Percentiles rank a stretch among this genome's conserved stretches.
Evolutionary conservation across 1,284 basidiomycete genomes (phyloP).

Genomic region (Kalmanozyma brasiliensis): DNA sequence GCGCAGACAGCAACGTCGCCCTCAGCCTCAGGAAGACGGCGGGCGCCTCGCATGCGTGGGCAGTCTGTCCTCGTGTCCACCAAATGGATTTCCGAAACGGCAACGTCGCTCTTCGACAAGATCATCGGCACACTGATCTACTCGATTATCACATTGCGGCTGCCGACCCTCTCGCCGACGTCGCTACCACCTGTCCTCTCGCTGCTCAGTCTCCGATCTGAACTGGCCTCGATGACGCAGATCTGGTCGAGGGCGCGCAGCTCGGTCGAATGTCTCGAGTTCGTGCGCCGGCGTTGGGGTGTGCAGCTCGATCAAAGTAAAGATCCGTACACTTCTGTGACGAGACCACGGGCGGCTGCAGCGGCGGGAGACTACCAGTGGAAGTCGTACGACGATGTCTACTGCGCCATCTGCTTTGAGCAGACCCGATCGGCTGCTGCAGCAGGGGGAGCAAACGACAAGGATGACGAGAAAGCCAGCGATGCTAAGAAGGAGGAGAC

Average conservation of each 20-base stretch:
- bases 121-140: slow-evolving; percentile 46
- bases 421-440: slow-evolving; percentile 15
- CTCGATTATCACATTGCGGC: slow-evolving; percentile 40
- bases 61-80: slow-evolving; percentile 48
- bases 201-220: slow-evolving; percentile 47
- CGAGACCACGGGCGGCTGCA: slow-evolving; percentile 25
- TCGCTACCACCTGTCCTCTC: slow-evolving; percentile 49
- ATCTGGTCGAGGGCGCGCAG: slow-evolving; percentile 44
- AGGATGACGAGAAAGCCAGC: background rate
- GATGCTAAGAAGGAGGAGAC: background rate
- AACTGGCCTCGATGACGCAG: slow-evolving; percentile 36
- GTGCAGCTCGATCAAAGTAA: slow-evolving; percentile 18
- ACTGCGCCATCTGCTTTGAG: slow-evolving; percentile 57
- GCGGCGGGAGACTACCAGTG: slow-evolving; percentile 39
- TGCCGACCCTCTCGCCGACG: slow-evolving; percentile 54
- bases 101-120: slow-evolving; percentile 43
- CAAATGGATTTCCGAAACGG: slow-evolving; percentile 49
- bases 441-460: background rate
- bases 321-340: slow-evolving; percentile 26
- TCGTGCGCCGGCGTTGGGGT: slow-evolving; percentile 51
- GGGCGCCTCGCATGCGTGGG: slow-evolving; percentile 46
- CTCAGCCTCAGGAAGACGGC: slow-evolving; percentile 20
- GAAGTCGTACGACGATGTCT: slow-evolving; percentile 46
- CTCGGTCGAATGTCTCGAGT: slow-evolving; percentile 55
- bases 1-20: background rate